phyloP scores from a whole-genome alignment of 2,329 filamentous ascomycete genomes.

The Lecanicillium sp. region DNA sequence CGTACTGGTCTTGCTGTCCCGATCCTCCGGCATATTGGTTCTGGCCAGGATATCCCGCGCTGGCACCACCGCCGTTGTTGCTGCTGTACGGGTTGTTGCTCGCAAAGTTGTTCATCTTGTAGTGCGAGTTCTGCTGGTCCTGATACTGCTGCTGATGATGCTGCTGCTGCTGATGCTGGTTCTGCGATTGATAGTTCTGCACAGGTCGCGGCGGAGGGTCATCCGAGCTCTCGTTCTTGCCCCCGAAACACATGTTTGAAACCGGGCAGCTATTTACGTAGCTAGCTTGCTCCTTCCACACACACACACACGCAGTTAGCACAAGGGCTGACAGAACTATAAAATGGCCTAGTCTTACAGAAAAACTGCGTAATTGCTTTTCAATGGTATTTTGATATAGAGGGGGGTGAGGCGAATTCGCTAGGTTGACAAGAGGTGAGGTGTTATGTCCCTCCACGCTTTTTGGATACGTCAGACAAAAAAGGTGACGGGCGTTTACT shows the following conservation, averaged over 20 bases:
- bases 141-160: conserved; percentile 22
- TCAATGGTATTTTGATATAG: no score
- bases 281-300: background rate
- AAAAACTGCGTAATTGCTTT: no score
- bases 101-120: conserved; percentile 12
- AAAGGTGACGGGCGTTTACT: no score
- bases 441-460: no score
- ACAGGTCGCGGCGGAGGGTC: conserved; percentile 36
- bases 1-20: conserved; percentile 17
- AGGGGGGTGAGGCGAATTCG: no score
- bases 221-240: conserved; percentile 34
- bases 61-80: conserved; percentile 18
- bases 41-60: no score
- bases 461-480: no score
- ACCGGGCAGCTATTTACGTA: background rate
- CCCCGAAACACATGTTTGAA: conserved; percentile 43
- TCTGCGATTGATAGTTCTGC: conserved; percentile 20
- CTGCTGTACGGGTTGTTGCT: conserved; percentile 13
- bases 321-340: no score
- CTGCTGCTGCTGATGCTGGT: conserved; percentile 3
- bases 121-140: conserved; percentile 10
- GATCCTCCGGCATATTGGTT: no score
- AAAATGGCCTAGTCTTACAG: no score
- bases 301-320: no score
- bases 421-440: no score